Base-by-base conservation (phyloP, 2,329 filamentous ascomycete genomes). In the Penicillium sclerotiorum region DNA sequence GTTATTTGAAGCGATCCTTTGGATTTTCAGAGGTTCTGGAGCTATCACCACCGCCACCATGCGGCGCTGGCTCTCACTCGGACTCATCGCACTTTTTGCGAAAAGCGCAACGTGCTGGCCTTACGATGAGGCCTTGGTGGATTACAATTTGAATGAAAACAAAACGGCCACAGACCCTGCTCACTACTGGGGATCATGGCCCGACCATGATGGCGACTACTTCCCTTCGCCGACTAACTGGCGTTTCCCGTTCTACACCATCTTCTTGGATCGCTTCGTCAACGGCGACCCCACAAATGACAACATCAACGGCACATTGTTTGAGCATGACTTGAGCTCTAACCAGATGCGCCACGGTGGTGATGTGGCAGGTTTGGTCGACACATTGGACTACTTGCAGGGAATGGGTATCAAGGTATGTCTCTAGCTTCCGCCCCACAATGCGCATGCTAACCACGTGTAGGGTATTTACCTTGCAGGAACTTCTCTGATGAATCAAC, bases 201-300 rank as follows among this genome's bases (percentile, higher is more conserved):
- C 67, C 20, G 68, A 74, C 54, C 79, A 83, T 9, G 21, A 48
- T 5, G 53, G 55, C 20, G 59, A 57, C 23, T 86, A 80, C 57
- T 60, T 69, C 9, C 66, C 73, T 0, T 86, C 83, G 17, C 84
- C 84, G 1, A 61, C 71, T 0, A 86, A 82, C 58, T 87, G 84
- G 84, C 76, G 84, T 18, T 78, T 87, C 50, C 84, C 84, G 0
- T 82, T 85, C 62, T 87, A 87, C 63, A 84, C 82, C 13, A 70
- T 87, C 36, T 85, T 85, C 62, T 66, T 85, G 17, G 84, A 87
- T 65, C 74, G 82, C 51, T 86, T 80, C 59, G 82, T 84, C 42
- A 86, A 87, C 58, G 83, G 83, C 32, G 79, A 86, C 58, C 83
- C 84, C 6, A 73, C 73, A 5, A 87, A 87, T 61, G 83, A 87